These are phyloP conservation scores for Fraxinus angustifolia DNA, from an alignment of 305 asterid genomes.

Conservation along the genomic window DNA sequence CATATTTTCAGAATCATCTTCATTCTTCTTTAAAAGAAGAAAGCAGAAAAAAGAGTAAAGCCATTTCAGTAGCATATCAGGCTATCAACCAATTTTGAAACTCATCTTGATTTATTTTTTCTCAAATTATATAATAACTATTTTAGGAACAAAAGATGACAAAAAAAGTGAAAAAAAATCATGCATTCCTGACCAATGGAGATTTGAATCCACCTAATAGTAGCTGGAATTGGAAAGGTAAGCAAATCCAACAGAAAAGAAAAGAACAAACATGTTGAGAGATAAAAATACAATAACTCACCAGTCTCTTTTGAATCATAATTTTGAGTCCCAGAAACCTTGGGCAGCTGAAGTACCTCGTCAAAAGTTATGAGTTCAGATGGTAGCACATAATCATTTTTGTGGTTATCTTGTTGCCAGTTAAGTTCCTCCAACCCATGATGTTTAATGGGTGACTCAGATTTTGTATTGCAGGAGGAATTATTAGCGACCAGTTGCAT, in stretches of 20 bases:
- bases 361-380: constrained; percentile 29
- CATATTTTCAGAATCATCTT: not conserved
- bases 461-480: constrained; percentile 21
- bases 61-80: not conserved
- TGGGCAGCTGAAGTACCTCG: constrained; percentile 31
- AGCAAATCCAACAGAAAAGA: not conserved
- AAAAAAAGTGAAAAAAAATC: not conserved
- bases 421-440: constrained; percentile 41
- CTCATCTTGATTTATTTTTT: not conserved
- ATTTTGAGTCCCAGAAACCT: constrained; percentile 22
- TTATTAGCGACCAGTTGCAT: constrained; percentile 21
- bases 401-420: constrained; percentile 33
- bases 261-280: not conserved
- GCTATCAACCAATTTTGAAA: constrained; percentile 5
- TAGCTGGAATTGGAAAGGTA: not conserved
- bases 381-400: constrained; percentile 23
- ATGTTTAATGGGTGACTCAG: constrained; percentile 31
- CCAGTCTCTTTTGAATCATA: constrained; percentile 36
- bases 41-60: not conserved
- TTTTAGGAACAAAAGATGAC: not conserved
- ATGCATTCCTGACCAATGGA: not conserved
- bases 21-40: constrained; percentile 7
- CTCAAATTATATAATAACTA: not conserved
- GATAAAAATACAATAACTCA: constrained; percentile 29
- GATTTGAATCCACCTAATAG: not conserved